Evolutionary conservation across 2,329 filamentous ascomycete genomes (phyloP), one percentile per base, ranked within the genome.

Genomic region (Seiridium cupressi): DNA sequence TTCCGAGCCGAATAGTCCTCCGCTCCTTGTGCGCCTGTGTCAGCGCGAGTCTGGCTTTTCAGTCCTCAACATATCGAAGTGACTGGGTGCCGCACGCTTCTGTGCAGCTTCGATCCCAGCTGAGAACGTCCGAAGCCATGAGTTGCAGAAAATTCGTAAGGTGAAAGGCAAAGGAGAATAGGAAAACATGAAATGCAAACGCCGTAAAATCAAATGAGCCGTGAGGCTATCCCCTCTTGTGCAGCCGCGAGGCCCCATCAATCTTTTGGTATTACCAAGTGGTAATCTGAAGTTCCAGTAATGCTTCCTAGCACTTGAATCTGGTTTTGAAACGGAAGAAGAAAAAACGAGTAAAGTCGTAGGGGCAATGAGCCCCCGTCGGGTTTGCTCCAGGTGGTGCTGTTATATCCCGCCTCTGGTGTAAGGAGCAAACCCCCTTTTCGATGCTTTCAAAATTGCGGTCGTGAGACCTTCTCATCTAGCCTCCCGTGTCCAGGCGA

Each of bases 211-310:
- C 54, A 66, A 60, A 62, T 66, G 63, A 69, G 69, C 69, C 69
- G 69, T 66, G 69, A 71, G 69, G 69, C 69, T 64, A 63, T 65
- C 63, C 66, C 62, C 49, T 70, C 66, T 70, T 67, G 60, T 64
- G 61, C 64, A 68, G 69, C 69, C 69, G 69, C 63, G 69, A 72
- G 69, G 69, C 69, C 51, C 62, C 60, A 62, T 69, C 67, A 65
- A 67, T 71, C 68, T 71, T 70, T 60, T n/a, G 60, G 60, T 63
- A 66, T 60, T 62, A 65, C 48, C 58, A 54, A 47, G 40, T 54
- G 61, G 38, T 57, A 58, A 62, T 51, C 32, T 51, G 32, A n/a
- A 26, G 31, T 11, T 35, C 26, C 44, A 49, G 38, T 5, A 53
- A 46, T n/a, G 26, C 11, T 55, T 32, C 56, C 46, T 44, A 46